Evolutionary conservation across 164 flowering plant species (phyloP).

Genomic region (Tetrastigma voinierianum): DNA sequence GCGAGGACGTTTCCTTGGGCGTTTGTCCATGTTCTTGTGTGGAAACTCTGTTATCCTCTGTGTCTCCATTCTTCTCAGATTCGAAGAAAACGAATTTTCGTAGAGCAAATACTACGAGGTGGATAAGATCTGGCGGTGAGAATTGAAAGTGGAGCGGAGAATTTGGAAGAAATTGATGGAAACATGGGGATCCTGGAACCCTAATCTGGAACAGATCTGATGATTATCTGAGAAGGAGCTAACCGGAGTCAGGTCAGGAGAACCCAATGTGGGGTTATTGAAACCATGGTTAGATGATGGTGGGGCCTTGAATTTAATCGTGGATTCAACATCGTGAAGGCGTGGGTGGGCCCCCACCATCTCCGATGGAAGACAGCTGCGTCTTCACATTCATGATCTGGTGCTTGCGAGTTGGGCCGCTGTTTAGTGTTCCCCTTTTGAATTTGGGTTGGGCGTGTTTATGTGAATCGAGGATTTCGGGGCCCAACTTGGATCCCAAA

Average conservation of each 20-base stretch:
- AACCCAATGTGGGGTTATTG: no score
- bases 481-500: no score
- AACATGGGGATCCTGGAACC: neutral
- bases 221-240: neutral
- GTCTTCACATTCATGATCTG: no score
- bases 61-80: conserved; percentile 52
- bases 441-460: no score
- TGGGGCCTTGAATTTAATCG: no score
- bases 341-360: no score
- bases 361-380: no score
- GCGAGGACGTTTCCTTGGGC: conserved; percentile 74
- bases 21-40: conserved; percentile 62
- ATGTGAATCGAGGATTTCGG: no score
- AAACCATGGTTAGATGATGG: no score
- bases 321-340: no score
- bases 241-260: neutral
- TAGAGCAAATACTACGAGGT: neutral
- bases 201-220: neutral
- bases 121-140: neutral
- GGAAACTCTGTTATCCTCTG: conserved; percentile 66
- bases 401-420: no score
- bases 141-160: neutral
- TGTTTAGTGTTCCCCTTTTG: no score
- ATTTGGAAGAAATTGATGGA: neutral
- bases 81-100: neutral